Evolutionary conservation across 2,329 filamentous ascomycete species (phyloP).

Genomic region (Graphiopsis chlorocephala): DNA sequence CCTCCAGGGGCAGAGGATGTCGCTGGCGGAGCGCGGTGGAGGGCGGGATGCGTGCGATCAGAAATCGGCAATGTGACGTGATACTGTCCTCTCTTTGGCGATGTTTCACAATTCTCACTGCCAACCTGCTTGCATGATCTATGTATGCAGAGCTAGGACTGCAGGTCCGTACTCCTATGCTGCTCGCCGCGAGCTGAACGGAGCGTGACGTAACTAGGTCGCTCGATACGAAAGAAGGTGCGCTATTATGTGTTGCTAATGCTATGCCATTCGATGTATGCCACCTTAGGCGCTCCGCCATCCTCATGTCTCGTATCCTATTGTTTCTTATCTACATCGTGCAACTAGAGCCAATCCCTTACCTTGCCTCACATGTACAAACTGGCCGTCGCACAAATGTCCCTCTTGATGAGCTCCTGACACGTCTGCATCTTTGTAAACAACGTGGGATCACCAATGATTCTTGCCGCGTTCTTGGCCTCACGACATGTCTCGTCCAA

Average conservation of each 20-base stretch:
- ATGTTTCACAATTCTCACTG: not conserved
- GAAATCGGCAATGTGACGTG: not conserved
- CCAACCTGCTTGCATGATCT: not conserved
- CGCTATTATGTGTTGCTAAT: not conserved
- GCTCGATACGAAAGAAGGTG: not conserved
- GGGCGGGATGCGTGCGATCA: not conserved
- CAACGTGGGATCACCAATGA: slow-evolving; percentile 89
- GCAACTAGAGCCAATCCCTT: slow-evolving; percentile 34
- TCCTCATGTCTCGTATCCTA: not conserved
- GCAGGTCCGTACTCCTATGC: not conserved
- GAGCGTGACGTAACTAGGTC: not conserved
- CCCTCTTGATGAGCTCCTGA: slow-evolving; percentile 96
- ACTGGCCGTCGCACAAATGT: slow-evolving; percentile 86
- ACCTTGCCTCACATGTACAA: slow-evolving; percentile 68
- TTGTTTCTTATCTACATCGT: not conserved
- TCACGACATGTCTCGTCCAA: slow-evolving; percentile 95
- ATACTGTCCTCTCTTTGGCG: not conserved
- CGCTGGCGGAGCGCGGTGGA: not conserved
- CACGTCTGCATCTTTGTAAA: slow-evolving; percentile 97
- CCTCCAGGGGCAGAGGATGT: not conserved
- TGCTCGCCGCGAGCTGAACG: not conserved
- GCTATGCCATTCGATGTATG: not conserved
- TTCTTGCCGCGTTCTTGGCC: slow-evolving; percentile 92
- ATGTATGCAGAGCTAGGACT: not conserved
- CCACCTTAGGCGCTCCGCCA: not conserved